A percentile compares a stretch with the other conserved stretches of the same genome.
Evolutionary conservation across 805 yeast genomes (phyloP).

Genomic region (Saitoella complicata): DNA sequence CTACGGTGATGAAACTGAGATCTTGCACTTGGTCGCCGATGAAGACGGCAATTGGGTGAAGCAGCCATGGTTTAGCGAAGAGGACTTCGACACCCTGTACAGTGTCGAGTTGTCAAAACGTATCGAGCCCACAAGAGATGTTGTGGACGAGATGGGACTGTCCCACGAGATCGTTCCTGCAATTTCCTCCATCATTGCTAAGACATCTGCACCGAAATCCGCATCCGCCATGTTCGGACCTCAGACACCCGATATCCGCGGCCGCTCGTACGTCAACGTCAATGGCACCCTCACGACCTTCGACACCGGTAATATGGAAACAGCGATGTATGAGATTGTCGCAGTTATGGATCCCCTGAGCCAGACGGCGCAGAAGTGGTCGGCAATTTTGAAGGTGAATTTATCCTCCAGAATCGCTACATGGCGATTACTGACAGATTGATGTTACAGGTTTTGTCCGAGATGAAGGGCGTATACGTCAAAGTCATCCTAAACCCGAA

Average conservation of each 20-base stretch:
- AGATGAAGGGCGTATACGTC: conserved; percentile 35
- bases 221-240: too few species aligned
- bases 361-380: conserved; percentile 47
- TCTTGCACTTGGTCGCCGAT: too few species aligned
- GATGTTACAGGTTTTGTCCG: conserved; percentile 25
- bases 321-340: conserved; percentile 36
- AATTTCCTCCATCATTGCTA: too few species aligned
- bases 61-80: too few species aligned
- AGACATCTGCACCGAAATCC: too few species aligned
- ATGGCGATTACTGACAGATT: not conserved
- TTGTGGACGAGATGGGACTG: conserved; percentile 3
- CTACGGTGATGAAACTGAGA: too few species aligned
- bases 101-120: too few species aligned
- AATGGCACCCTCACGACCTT: conserved; percentile 1
- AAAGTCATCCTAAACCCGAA: conserved; percentile 46
- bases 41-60: too few species aligned
- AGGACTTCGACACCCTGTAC: too few species aligned
- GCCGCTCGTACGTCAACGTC: too few species aligned
- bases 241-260: too few species aligned
- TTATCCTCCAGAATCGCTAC: not conserved
- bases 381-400: conserved; percentile 27
- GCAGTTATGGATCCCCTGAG: conserved; percentile 57
- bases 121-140: conserved; percentile 5
- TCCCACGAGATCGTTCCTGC: not conserved
- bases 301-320: conserved; percentile 14